Evolutionary conservation across 345 rosid genomes (phyloP), one percentile per base, ranked within the genome.

Genomic region (Brassica incana): DNA sequence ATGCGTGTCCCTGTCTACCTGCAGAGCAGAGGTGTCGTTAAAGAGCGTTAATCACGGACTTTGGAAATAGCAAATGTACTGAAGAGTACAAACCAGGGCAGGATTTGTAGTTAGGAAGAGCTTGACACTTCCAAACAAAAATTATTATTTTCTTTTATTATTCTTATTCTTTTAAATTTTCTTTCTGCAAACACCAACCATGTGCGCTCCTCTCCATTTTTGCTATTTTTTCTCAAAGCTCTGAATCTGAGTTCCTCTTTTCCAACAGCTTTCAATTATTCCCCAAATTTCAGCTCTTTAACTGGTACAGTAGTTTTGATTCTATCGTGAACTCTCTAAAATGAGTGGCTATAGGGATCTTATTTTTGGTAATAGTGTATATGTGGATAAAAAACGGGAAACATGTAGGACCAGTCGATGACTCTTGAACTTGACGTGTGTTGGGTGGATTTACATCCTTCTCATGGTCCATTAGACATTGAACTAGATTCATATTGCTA

Each of bases 1-100:
- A 62, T 32, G 70, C 69, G 16, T 69, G 72, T 72, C 61, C 74
- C 45, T 78, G 36, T 36, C 77, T 65, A 78, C 50, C 71, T 66
- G 71, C 70, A 69, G 40, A 77, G 40, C 27, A 60, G 70, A 69
- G 63, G 63, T 61, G 74, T 45, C 36, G 48, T 65, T 72, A 56
- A 65, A 72, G 61, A 15, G 35, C 77, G 81, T 72, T 27, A 78
- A 72, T 78, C 72, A 78, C 81, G 81, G 81, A 78, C 78, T 66
- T 79, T 70, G 71, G 36, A 70, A 77, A 61, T 35, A 23, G 70
- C 52, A 72, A 63, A 71, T 78, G 81, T 77, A 77, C 80, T 62
- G 70, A 62, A 50, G 71, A 69, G 81, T 78, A 71, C 81, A 71
- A 78, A 50, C 16, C 74, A 62, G 54, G 35, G 54, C 54, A 77